A percentile compares a stretch with the other conserved stretches of the same genome.
phyloP scores from a whole-genome alignment of 352 stramenopile genomes.

The Phytophthora hybrid region DNA sequence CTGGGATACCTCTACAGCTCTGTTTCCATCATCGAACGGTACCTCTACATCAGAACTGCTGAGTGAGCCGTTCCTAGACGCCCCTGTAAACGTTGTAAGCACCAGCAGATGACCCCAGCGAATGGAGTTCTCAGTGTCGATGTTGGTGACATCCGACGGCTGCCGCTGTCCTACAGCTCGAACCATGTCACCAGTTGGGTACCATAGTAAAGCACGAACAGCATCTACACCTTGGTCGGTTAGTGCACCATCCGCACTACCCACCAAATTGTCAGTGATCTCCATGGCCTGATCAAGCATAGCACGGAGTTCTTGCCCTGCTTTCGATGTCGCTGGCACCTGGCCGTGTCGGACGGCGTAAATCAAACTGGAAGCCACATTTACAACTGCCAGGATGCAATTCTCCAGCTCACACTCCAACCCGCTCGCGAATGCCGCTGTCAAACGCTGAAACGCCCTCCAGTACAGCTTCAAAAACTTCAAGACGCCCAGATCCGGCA shows the following conservation, averaged over 20 bases:
- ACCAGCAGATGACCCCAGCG: conserved; percentile 48
- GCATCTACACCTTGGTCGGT: conserved; percentile 17
- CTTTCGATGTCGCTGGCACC: conserved; percentile 26
- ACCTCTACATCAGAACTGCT: conserved; percentile 11
- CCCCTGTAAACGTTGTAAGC: conserved; percentile 40
- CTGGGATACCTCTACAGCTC: conserved; percentile 36
- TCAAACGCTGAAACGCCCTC: conserved; percentile 68
- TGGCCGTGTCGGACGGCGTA: conserved; percentile 20
- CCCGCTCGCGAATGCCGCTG: conserved; percentile 35
- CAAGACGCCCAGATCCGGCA: conserved; percentile 25
- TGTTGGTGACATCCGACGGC: conserved; percentile 8
- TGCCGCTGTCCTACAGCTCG: conserved; percentile 50
- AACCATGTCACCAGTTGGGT: conserved; percentile 49
- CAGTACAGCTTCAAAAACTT: conserved; percentile 66
- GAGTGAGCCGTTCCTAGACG: neutral
- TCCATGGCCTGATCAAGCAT: conserved; percentile 47
- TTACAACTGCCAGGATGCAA: conserved; percentile 49
- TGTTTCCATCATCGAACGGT: conserved; percentile 20
- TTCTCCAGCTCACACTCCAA: conserved; percentile 52
- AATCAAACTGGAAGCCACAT: conserved; percentile 48
- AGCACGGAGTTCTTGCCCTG: conserved; percentile 32
- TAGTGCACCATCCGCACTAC: neutral
- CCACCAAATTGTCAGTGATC: conserved; percentile 44
- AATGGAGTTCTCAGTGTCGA: conserved; percentile 37
- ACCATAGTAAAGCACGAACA: conserved; percentile 49